These are phyloP conservation scores for Cercospora sp. DNA, from an alignment of 2,329 filamentous ascomycete genomes.

Conservation along the genomic window DNA sequence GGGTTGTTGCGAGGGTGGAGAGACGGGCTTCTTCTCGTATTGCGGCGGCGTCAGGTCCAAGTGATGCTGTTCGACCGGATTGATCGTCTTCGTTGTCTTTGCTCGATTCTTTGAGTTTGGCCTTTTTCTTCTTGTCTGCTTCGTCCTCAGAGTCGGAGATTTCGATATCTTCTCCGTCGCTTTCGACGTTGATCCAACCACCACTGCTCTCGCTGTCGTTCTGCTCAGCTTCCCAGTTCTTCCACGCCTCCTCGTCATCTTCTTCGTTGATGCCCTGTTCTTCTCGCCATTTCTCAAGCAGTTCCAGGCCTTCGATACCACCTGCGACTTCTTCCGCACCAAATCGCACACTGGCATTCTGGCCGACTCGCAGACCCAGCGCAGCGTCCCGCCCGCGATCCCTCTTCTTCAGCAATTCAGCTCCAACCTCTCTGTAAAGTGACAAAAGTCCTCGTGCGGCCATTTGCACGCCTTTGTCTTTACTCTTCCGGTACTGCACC, in stretches of 20 bases:
- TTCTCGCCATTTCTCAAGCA: conserved; percentile 90
- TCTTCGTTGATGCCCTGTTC: conserved; percentile 71
- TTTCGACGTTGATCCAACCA: conserved; percentile 89
- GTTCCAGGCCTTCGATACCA: conserved; percentile 85
- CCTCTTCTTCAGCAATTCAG: conserved; percentile 82
- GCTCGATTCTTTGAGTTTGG: conserved; percentile 20
- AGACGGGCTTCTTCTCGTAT: conserved; percentile 39
- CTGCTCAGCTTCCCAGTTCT: conserved; percentile 62
- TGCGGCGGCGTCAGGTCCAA: conserved; percentile 34
- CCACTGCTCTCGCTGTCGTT: conserved; percentile 70
- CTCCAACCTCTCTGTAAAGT: conserved; percentile 86
- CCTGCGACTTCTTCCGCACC: conserved; percentile 75
- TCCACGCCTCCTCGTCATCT: conserved; percentile 58
- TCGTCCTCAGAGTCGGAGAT: conserved; percentile 73
- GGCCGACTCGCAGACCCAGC: conserved; percentile 74
- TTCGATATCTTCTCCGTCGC: conserved; percentile 73
- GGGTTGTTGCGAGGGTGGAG: conserved; percentile 82
- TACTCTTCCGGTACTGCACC: conserved; percentile 93
- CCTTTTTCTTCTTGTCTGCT: conserved; percentile 51
- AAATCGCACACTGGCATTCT: conserved; percentile 74
- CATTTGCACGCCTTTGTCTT: conserved; percentile 99
- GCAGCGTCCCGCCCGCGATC: conserved; percentile 90
- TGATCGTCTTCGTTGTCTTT: conserved; percentile 28
- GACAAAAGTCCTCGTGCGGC: conserved; percentile 88
- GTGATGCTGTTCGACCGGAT: conserved; percentile 36